Evolutionary conservation across 371 early-diverging fungal species (phyloP), one percentile per base, ranked within the genome.

Genomic region (Mortierella sp.): DNA sequence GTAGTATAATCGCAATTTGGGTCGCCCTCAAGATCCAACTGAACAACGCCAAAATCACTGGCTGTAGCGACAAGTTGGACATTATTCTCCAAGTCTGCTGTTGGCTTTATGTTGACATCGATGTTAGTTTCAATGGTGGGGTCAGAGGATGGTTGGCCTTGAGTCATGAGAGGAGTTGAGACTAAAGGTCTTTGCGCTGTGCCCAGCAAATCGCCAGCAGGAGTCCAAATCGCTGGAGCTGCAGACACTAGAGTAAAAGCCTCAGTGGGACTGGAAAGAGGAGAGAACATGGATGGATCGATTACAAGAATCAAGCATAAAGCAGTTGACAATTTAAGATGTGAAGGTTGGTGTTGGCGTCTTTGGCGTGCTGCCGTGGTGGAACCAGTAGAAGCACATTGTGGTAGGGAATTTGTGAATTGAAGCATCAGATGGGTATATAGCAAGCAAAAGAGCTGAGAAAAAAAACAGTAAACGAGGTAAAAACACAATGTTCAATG

Each of bases 1-100:
- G 80, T 64, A 1, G 80, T 79, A 42, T 79, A 79, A n/a, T 79
- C 80, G 40, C 80, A 79, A n/a, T 70, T 79, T 9, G 80, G 74
- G 37, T 80, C 80, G 8, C 75, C 75, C 42, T 74, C 71, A 3
- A 74, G 68, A n/a, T 80, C 80, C 29, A 80, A 37, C 3, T 80
- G 80, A 9, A 70, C 68, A 1, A 80, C 75, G 1, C 75, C 80
- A 53, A 61, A 73, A 32, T 73, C 79, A 4, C 58, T 53, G 10
- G 67, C 70, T 7, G 68, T 68, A 0, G 64, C 59, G 15, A 60
- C 54, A 31, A 53, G 6, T 13, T n/a, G 34, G 12, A 23, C 28
- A 9, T 31, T 37, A 6, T 37, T 5, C 3, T 57, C 58, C 10
- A n/a, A 53, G 7, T 28, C 53, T 53, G 28, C 7, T 28, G 28